Percentiles rank a stretch among this genome's conserved stretches.
phyloP scores from a whole-genome alignment of 352 stramenopile species.

The Phytophthora citricola region DNA sequence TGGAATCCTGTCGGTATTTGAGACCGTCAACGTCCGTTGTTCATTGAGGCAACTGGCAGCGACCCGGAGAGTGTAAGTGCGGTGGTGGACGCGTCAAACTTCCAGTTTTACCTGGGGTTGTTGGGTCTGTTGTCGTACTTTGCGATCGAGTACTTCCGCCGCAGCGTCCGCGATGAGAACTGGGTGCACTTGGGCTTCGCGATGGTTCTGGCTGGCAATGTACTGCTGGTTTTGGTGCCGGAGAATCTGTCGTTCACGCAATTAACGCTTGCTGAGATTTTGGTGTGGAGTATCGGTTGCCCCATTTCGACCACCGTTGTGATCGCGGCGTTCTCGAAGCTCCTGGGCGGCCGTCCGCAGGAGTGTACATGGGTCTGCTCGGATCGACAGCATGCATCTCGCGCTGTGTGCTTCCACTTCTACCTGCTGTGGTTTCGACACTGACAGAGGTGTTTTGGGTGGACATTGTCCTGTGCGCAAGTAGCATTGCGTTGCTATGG shows the following conservation, averaged over 20 bases:
- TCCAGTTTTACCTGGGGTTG: constrained; percentile 80
- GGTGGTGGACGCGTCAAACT: constrained; percentile 72
- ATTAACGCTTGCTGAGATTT: constrained; percentile 56
- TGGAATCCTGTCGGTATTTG: no score
- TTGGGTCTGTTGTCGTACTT: constrained; percentile 76
- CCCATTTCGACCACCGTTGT: constrained; percentile 75
- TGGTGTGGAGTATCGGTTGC: constrained; percentile 83
- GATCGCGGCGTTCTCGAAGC: constrained; percentile 73
- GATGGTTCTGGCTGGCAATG: constrained; percentile 63
- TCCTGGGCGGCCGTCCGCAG: constrained; percentile 71
- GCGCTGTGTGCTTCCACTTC: constrained; percentile 69
- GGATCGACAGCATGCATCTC: constrained; percentile 71
- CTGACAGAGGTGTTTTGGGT: constrained; percentile 75
- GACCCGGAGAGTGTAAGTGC: constrained; percentile 52
- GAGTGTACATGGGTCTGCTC: constrained; percentile 75
- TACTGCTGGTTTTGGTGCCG: constrained; percentile 53
- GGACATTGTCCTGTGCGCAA: constrained; percentile 58
- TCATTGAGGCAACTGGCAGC: constrained; percentile 63
- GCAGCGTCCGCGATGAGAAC: constrained; percentile 61
- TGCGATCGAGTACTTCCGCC: constrained; percentile 73
- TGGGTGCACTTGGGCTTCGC: constrained; percentile 72
- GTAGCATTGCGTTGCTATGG: constrained; percentile 61
- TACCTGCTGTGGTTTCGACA: constrained; percentile 63
- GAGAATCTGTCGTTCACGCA: constrained; percentile 50
- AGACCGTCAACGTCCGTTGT: no score